These are phyloP conservation scores for Penicillium sumatraense DNA, from an alignment of 2,329 filamentous ascomycete genomes.

Conservation along the genomic window DNA sequence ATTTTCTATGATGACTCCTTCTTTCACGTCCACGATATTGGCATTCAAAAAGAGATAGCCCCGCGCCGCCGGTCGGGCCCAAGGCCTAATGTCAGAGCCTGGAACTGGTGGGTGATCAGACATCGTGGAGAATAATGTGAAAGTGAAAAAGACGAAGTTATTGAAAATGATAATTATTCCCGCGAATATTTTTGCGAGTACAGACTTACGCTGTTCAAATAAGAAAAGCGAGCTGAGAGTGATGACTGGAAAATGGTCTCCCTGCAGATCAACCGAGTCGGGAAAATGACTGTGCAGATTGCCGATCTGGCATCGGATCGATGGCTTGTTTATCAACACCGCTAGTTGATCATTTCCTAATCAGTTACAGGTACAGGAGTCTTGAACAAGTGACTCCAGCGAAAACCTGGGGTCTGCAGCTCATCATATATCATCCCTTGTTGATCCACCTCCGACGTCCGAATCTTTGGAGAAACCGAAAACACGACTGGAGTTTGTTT, in stretches of 20 bases:
- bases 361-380: constrained; percentile 13
- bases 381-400: not conserved
- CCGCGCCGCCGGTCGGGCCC: constrained; percentile 21
- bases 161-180: not conserved
- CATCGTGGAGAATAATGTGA: constrained; percentile 7
- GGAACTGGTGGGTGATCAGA: constrained; percentile 10
- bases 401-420: constrained; percentile 2
- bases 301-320: constrained; percentile 16
- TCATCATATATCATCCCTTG: constrained; percentile 4
- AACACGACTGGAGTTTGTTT: not conserved
- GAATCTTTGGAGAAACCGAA: not conserved
- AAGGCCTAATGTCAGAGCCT: constrained; percentile 29
- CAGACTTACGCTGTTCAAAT: not conserved
- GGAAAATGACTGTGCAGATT: constrained; percentile 17
- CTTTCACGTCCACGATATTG: constrained; percentile 27
- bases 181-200: not conserved
- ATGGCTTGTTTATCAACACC: constrained; percentile 4
- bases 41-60: constrained; percentile 28
- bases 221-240: not conserved
- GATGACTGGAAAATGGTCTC: not conserved
- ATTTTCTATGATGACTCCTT: constrained; percentile 21
- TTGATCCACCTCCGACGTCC: not conserved
- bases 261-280: constrained; percentile 7
- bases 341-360: constrained; percentile 15
- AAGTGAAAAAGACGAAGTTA: not conserved